Evolutionary conservation across 805 yeast genomes (phyloP), one percentile per base, ranked within the genome.

Genomic region (Nakazawaea pomicola): DNA sequence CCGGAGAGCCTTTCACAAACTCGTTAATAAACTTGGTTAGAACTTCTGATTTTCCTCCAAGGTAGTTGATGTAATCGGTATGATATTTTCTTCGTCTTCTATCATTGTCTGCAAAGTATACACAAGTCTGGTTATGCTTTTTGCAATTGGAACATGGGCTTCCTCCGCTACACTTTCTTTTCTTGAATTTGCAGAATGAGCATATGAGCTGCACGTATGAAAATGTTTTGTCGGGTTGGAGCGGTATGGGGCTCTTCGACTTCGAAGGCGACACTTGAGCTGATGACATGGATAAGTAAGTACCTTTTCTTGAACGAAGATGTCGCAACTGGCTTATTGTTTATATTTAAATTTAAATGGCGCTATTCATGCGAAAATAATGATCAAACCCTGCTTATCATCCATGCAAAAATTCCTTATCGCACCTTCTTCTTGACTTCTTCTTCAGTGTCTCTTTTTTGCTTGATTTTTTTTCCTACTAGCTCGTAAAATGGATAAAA

Each of bases 61-160:
- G 48, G 23, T 54, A 51, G 20, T 50, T 54, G 3, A 59, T 53
- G 31, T 61, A 61, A 38, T 57, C 61, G 1, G 63, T 55, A 41
- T 59, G 58, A 41, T 58, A 61, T 38, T 61, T 61, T 15, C 66
- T 36, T 29, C 64, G 43, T 41, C 66, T 45, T 36, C 62, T 43
- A 37, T 61, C 65, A 29, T 40, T 44, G 8, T 48, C 54, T 1
- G 50, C 45, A 16, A 45, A 49, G 40, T 56, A 53, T 3, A 49
- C 34, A 32, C 59, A 52, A 5, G 42, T 47, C 19, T 49, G 44
- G 9, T 48, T 47, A 17, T 38, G 29, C 17, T 43, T 43, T 14
- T 46, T 23, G 38, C 61, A 56, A 24, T 45, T 51, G 4, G 48
- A 40, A 32, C 60, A 55, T 1, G 60, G 59, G 1, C 21, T 29